These are phyloP conservation scores for Otatea glauca DNA, from an alignment of 176 grass and related monocot species.

Conservation along the genomic window DNA sequence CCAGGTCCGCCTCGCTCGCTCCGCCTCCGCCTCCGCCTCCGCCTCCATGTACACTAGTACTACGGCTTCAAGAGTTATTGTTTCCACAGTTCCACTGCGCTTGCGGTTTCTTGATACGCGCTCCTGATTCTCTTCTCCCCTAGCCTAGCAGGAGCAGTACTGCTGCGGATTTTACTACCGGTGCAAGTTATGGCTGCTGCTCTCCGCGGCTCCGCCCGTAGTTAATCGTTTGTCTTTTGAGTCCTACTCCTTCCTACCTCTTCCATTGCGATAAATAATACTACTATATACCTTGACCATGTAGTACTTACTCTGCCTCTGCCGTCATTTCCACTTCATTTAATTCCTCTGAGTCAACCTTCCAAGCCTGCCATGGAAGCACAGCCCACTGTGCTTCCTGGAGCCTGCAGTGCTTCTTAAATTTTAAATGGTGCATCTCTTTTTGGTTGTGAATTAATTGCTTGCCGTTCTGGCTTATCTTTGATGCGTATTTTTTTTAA, in stretches of 20 bases:
- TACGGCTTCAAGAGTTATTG: neutral
- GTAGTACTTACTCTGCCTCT: slow-evolving; percentile 31
- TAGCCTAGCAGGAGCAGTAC: neutral
- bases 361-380: slow-evolving; percentile 4
- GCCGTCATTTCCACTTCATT: slow-evolving; percentile 35
- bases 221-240: slow-evolving; percentile 23
- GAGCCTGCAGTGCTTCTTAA: neutral
- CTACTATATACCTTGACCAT: neutral
- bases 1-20: slow-evolving; percentile 52
- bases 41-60: neutral
- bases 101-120: neutral
- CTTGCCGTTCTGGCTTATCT: neutral
- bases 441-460: neutral
- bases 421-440: neutral
- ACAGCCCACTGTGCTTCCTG: slow-evolving; percentile 20
- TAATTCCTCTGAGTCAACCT: slow-evolving; percentile 21
- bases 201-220: slow-evolving; percentile 26
- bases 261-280: slow-evolving; percentile 23
- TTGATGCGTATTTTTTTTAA: slow-evolving; percentile 37
- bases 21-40: no score
- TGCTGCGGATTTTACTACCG: neutral
- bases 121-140: neutral
- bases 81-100: neutral
- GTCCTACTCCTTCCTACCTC: neutral
- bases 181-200: neutral